Evolutionary conservation across 306 rosid species (phyloP), one percentile per base, ranked within the genome.

Genomic region (Begonia masoniana): DNA sequence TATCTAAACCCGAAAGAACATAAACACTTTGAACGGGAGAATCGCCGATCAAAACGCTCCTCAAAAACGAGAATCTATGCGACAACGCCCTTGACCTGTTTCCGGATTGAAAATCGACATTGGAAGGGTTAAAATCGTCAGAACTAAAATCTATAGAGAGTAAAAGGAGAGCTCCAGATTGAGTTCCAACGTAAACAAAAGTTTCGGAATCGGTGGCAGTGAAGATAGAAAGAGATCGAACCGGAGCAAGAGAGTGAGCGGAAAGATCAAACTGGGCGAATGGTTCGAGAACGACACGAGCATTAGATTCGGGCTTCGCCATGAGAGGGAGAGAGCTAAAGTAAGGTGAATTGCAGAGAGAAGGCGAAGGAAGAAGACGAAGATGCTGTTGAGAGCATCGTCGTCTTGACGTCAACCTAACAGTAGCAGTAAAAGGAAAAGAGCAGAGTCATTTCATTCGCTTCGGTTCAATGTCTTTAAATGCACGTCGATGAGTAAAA

Each of bases 211-310:
- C 68, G 23, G 94, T 56, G 36, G 74, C 54, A 0, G 67, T 63
- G 50, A 64, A 55, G 35, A 85, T 42, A 54, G 92, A 79, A 8
- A 91, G 73, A 5, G 88, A 88, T 62, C 75, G 83, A 55, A 76
- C 59, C 50, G 81, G 71, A 56, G 72, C 72, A 41, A 64, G 73
- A 46, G 82, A 70, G 71, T 81, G 74, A 26, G 61, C 59, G 43
- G 80, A 72, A 54, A 85, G 63, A 52, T 82, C 84, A 55, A 73
- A 81, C 55, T 80, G 76, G 13, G 83, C 74, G 57, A 73, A 62
- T n/a, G 85, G 88, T 62, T 86, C 94, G 15, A 91, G 63, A 47
- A 91, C 92, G 46, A 75, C 74, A 47, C 92, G 85, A 71, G 60
- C 68, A 58, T 73, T 69, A 41, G 67, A 42, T 62, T 89, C 77